A percentile compares a stretch with the other conserved stretches of the same genome.
Evolutionary conservation across 495 filamentous ascomycete species (phyloP).

Genomic region (Eremomyces bilateralis): DNA sequence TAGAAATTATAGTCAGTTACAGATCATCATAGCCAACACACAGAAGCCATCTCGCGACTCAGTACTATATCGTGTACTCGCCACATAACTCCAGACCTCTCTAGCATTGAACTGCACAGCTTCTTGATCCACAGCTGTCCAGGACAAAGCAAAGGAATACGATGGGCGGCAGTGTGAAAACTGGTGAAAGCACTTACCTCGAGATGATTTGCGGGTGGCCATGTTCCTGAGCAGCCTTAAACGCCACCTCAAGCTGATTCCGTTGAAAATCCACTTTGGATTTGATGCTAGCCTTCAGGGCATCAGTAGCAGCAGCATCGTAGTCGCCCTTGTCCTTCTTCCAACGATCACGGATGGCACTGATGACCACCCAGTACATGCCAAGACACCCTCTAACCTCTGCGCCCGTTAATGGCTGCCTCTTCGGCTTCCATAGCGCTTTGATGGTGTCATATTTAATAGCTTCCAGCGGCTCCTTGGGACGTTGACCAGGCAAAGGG

Average conservation of each 20-base stretch:
- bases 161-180: slow-evolving; percentile 9
- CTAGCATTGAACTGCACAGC: not conserved
- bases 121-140: slow-evolving; percentile 7
- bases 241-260: slow-evolving; percentile 35
- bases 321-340: slow-evolving; percentile 31
- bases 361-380: slow-evolving; percentile 39
- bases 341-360: slow-evolving; percentile 38
- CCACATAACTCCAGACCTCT: no score
- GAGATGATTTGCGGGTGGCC: slow-evolving; percentile 44
- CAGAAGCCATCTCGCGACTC: not conserved
- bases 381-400: slow-evolving; percentile 30
- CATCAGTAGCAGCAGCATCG: slow-evolving; percentile 33
- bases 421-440: slow-evolving; percentile 42
- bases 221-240: slow-evolving; percentile 33
- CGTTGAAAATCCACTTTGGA: slow-evolving; percentile 32
- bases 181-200: slow-evolving; percentile 28
- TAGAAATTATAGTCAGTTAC: no score
- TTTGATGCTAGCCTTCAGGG: slow-evolving; percentile 26
- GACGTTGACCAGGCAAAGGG: slow-evolving; percentile 28
- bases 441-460: slow-evolving; percentile 39
- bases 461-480: slow-evolving; percentile 30
- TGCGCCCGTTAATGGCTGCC: slow-evolving; percentile 20
- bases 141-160: not conserved
- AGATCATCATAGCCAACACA: not conserved
- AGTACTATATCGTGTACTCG: no score